These are phyloP conservation scores for Hydnum rufescens DNA, from an alignment of 768 basidiomycete species.

Conservation along the genomic window DNA sequence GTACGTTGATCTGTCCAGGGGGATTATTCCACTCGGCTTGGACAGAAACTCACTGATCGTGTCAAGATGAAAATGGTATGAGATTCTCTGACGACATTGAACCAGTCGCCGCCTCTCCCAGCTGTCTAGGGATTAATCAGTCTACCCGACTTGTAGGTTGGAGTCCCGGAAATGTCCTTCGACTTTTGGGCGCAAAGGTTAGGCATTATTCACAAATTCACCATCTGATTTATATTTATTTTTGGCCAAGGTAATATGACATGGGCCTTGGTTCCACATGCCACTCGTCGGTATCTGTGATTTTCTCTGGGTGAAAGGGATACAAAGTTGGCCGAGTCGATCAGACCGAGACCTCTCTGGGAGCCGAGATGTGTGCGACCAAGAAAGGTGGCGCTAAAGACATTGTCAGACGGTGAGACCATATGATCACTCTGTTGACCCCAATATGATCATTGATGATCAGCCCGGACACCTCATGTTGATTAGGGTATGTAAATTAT, in stretches of 20 bases:
- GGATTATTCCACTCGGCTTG: no score
- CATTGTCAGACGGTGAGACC: constrained; percentile 58
- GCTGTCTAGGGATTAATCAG: no score
- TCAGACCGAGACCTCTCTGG: constrained; percentile 90
- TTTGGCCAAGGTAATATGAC: background rate
- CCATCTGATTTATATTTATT: background rate
- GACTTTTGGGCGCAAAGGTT: constrained; percentile 85
- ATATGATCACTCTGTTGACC: constrained; percentile 34
- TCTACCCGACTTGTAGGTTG: constrained; percentile 36
- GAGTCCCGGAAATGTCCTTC: constrained; percentile 86
- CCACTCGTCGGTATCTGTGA: constrained; percentile 16
- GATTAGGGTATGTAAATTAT: constrained; percentile 30
- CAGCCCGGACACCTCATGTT: constrained; percentile 90
- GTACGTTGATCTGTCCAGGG: constrained; percentile 31
- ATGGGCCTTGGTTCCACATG: constrained; percentile 11
- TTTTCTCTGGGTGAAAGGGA: constrained; percentile 25
- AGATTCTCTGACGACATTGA: background rate
- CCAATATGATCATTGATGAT: constrained; percentile 71
- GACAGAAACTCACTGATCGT: constrained; percentile 37
- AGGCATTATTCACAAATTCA: background rate
- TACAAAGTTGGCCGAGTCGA: constrained; percentile 95
- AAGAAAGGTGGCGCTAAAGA: constrained; percentile 36
- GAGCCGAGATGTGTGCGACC: constrained; percentile 85
- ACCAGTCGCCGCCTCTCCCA: background rate
- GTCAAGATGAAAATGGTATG: constrained; percentile 98